phyloP scores from a whole-genome alignment of 1,139 yeast genomes.

The Magnusiomyces tetraspermus region DNA sequence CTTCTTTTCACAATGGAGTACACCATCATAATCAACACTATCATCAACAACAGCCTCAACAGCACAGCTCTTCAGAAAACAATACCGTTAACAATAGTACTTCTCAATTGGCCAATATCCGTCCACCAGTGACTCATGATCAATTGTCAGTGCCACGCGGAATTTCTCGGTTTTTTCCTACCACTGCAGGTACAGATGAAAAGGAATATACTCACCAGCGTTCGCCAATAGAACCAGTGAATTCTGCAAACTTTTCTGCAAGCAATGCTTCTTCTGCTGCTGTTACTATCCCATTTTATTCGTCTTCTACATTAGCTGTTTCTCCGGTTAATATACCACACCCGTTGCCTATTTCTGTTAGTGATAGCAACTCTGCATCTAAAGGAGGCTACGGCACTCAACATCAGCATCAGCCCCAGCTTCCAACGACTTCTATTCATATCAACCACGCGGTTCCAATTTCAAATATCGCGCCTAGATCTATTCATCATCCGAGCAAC shows the following conservation, averaged over 20 bases:
- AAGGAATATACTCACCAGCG: background rate
- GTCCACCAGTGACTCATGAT: constrained; percentile 2
- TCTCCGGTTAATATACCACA: too few relatives aligned
- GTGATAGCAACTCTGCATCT: too few relatives aligned
- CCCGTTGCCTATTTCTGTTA: too few relatives aligned
- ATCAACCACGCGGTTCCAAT: too few relatives aligned
- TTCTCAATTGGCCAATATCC: background rate
- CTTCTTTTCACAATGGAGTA: background rate
- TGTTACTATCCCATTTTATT: background rate
- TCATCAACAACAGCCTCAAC: background rate
- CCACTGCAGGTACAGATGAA: background rate
- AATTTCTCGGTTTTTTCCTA: constrained; percentile 8
- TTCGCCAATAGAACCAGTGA: background rate
- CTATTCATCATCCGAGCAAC: background rate
- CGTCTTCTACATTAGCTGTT: background rate
- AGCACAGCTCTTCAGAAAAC: background rate
- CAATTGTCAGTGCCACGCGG: constrained; percentile 6
- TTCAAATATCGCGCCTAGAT: background rate
- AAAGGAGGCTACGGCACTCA: too few relatives aligned
- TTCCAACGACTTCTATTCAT: too few relatives aligned
- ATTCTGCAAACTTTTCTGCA: background rate
- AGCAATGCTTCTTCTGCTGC: background rate
- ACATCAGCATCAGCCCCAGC: too few relatives aligned
- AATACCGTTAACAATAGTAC: background rate
- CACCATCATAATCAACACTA: too few relatives aligned